These are phyloP conservation scores for Capsaspora owczarzaki DNA, from an alignment of 78 protist genomes.

Conservation along the genomic window DNA sequence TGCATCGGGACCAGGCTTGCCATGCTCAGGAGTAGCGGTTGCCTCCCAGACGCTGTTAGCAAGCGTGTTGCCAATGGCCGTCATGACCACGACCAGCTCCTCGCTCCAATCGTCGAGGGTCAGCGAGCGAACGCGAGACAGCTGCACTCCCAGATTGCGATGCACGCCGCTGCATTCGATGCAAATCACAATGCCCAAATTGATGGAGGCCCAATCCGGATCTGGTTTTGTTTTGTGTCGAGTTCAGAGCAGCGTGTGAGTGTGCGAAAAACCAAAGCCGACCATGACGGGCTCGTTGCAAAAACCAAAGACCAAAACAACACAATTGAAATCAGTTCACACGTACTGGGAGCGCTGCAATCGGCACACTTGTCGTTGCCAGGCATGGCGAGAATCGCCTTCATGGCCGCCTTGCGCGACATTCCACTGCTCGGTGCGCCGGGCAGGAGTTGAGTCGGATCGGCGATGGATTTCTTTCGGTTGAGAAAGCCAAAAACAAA, in stretches of 20 bases:
- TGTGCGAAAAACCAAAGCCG: neutral
- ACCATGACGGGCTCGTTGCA: too few species aligned
- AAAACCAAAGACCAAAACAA: too few species aligned
- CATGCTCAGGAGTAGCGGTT: too few species aligned
- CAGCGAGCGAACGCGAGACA: conserved; percentile 13
- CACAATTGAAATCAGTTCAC: neutral
- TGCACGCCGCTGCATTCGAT: conserved; percentile 49
- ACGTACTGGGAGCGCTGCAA: neutral
- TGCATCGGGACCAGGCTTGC: too few species aligned
- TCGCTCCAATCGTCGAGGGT: conserved; percentile 38
- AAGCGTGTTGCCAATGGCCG: neutral
- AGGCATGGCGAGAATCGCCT: neutral
- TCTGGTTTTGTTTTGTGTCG: neutral
- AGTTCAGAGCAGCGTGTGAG: neutral
- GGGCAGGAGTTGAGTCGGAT: neutral
- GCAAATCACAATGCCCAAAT: conserved; percentile 31
- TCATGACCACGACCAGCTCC: neutral
- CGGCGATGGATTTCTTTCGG: neutral
- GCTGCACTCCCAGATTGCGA: conserved; percentile 51
- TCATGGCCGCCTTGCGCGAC: neutral
- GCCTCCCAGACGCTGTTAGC: neutral
- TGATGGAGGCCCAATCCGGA: neutral
- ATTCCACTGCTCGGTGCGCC: neutral
- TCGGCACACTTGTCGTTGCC: neutral
- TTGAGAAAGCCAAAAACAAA: neutral